Evolutionary conservation across 495 filamentous ascomycete species (phyloP), one percentile per base, ranked within the genome.

Genomic region (Pyronema domesticum): DNA sequence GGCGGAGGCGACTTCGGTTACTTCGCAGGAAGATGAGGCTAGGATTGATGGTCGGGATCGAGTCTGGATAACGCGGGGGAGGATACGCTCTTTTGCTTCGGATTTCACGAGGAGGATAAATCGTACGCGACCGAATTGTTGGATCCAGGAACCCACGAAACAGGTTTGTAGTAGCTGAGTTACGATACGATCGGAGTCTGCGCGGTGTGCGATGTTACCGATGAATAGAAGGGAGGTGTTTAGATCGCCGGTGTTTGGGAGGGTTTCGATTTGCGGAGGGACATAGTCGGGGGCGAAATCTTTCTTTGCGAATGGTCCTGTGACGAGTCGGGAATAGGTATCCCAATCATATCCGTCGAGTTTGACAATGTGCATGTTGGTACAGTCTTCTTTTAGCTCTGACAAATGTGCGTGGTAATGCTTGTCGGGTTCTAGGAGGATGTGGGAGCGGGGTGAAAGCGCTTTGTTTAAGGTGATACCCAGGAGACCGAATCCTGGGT

Each of bases 381-480:
- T 46, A 7, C 37, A 45, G 1, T 10, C 35, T 3, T 14, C 10
- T 6, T 19, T 55, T 30, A 94, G 71, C 0, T 78, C 74, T 18
- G 77, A 58, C 17, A 93, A 76, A 55, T 79, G 73, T 0, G 74
- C 71, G 7, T 69, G 54, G 65, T 82, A 85, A 7, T 67, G 30
- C 0, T 67, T 54, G 0, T 68, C 72, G 0, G 80, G 80, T 57
- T 94, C 86, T 55, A 95, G 65, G 48, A 96, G 69, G 34, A 95
- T 68, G 72, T 96, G 89, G 0, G 74, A 78, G 46, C 82, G 77
- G 14, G 89, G 89, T 58, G 82, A 67, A 35, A 96, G 69, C 37
- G 72, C 69, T 0, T 86, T 74, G 61, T 93, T 79, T 5, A 95
- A 61, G 59, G 81, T 84, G 5, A 72, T 69, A 7, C 89, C 95